phyloP scores from a whole-genome alignment of 805 yeast species.

The Tetrapisispora arboricola region DNA sequence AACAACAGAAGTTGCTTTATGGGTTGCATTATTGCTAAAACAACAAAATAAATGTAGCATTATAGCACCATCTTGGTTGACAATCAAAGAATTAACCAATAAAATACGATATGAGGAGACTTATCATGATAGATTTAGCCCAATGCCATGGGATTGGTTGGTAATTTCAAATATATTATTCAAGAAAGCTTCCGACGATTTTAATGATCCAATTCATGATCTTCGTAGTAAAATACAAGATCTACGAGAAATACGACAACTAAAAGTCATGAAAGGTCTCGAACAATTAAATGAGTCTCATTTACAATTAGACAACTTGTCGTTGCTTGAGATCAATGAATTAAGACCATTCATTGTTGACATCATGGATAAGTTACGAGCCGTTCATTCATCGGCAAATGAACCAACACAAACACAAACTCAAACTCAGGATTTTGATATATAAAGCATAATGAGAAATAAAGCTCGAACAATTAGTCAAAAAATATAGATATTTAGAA shows the following conservation, averaged over 20 bases:
- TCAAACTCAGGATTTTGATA: background rate
- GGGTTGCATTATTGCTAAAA: slow-evolving; percentile 79
- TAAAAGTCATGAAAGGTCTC: slow-evolving; percentile 75
- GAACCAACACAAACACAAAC: background rate
- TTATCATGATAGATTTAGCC: slow-evolving; percentile 48
- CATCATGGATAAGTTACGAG: slow-evolving; percentile 70
- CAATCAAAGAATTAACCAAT: slow-evolving; percentile 40
- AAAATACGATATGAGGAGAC: slow-evolving; percentile 58
- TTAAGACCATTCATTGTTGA: slow-evolving; percentile 69
- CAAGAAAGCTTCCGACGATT: slow-evolving; percentile 63
- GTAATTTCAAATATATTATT: slow-evolving; percentile 66
- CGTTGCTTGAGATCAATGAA: slow-evolving; percentile 79
- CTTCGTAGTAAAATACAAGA: slow-evolving; percentile 69
- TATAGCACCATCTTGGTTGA: slow-evolving; percentile 80
- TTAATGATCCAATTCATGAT: slow-evolving; percentile 60
- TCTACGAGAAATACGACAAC: slow-evolving; percentile 68
- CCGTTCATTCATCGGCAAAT: slow-evolving; percentile 28
- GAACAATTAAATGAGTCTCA: slow-evolving; percentile 70
- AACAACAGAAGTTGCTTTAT: slow-evolving; percentile 62
- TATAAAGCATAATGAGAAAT: too few species aligned
- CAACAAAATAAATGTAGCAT: slow-evolving; percentile 80
- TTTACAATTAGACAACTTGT: slow-evolving; percentile 71
- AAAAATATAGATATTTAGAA: too few species aligned
- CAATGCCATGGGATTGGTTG: slow-evolving; percentile 82
- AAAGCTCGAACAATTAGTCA: too few species aligned